phyloP scores from a whole-genome alignment of 805 yeast species.

The Komagataella phaffii region DNA sequence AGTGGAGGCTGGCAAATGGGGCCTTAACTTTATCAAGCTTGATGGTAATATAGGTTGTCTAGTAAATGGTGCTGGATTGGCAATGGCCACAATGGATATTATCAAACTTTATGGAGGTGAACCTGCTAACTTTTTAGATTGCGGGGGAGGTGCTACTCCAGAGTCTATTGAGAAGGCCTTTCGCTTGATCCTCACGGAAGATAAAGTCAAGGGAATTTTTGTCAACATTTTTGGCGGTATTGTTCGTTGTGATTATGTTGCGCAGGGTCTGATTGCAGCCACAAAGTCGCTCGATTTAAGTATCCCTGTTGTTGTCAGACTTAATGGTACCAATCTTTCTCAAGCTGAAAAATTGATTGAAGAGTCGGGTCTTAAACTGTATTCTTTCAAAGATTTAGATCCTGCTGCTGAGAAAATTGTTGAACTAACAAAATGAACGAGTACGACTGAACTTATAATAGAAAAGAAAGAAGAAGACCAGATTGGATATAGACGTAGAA shows the following conservation, averaged over 20 bases:
- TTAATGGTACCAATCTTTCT: constrained; percentile 94
- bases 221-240: constrained; percentile 99
- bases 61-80: constrained; percentile 99
- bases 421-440: constrained; percentile 26
- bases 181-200: constrained; percentile 81
- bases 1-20: constrained; percentile 79
- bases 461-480: neutral
- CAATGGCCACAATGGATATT: constrained; percentile 99
- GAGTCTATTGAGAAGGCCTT: constrained; percentile 96
- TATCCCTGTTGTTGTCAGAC: constrained; percentile 94
- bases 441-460: neutral
- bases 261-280: constrained; percentile 93
- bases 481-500: neutral
- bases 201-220: constrained; percentile 84
- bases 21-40: constrained; percentile 91
- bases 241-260: constrained; percentile 98
- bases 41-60: constrained; percentile 98
- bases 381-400: constrained; percentile 84
- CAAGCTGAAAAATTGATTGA: constrained; percentile 78
- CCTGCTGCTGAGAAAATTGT: constrained; percentile 96
- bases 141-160: constrained; percentile 99
- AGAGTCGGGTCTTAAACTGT: constrained; percentile 86
- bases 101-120: constrained; percentile 96
- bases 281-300: constrained; percentile 81
- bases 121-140: constrained; percentile 98